Percentiles rank a stretch among this genome's conserved stretches.
phyloP scores from a whole-genome alignment of 1,139 yeast species.

The Debaryomyces sp. region DNA sequence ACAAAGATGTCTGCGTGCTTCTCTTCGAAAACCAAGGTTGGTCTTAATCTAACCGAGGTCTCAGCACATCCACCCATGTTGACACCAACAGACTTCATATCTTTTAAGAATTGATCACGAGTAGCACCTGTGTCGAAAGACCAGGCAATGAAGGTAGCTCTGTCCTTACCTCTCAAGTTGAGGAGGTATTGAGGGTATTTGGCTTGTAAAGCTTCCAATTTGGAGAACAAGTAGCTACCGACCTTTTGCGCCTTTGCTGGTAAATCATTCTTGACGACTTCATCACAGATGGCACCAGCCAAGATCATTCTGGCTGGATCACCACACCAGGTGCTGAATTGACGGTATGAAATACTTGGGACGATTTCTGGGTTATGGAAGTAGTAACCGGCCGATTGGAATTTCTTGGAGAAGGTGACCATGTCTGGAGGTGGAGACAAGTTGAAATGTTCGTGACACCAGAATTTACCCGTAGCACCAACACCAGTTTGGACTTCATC shows the following conservation, averaged over 20 bases:
- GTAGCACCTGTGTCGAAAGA: constrained; percentile 55
- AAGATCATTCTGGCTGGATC: constrained; percentile 79
- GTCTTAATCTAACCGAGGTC: constrained; percentile 73
- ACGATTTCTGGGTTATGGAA: constrained; percentile 70
- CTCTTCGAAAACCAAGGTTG: constrained; percentile 72
- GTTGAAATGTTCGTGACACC: constrained; percentile 87
- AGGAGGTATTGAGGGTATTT: constrained; percentile 54
- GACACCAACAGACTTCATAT: constrained; percentile 63
- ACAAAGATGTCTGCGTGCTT: constrained; percentile 73
- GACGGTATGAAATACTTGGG: constrained; percentile 76
- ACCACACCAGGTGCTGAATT: constrained; percentile 92
- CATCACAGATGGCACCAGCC: constrained; percentile 70
- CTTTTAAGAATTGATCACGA: constrained; percentile 60
- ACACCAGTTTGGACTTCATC: constrained; percentile 91
- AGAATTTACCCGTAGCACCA: constrained; percentile 80
- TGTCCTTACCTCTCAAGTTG: constrained; percentile 71
- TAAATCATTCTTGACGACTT: constrained; percentile 61
- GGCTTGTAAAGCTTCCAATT: constrained; percentile 52
- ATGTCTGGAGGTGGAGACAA: constrained; percentile 74
- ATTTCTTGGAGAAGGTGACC: constrained; percentile 83
- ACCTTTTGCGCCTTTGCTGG: constrained; percentile 56
- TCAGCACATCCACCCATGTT: constrained; percentile 85
- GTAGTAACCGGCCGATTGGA: constrained; percentile 85
- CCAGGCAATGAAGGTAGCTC: constrained; percentile 83
- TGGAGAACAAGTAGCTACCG: constrained; percentile 62